Percentiles rank a stretch among this genome's conserved stretches.
phyloP scores from a whole-genome alignment of 352 stramenopile genomes.

The Phytophthora cryptogea region DNA sequence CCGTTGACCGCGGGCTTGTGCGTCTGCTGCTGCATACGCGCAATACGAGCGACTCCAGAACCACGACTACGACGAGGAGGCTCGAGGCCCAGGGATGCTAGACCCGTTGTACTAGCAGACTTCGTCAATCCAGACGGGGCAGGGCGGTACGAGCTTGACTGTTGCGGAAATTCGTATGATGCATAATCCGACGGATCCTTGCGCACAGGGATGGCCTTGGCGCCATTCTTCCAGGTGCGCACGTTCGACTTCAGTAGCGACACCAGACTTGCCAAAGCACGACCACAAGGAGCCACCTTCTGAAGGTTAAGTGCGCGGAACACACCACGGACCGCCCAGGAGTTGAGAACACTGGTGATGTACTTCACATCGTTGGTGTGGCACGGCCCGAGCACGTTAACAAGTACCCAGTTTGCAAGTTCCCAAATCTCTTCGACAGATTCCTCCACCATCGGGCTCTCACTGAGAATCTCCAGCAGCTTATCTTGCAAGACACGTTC shows the following conservation, averaged over 20 bases:
- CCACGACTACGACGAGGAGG: slow-evolving; percentile 81
- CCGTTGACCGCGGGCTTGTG: slow-evolving; percentile 59
- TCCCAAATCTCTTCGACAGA: slow-evolving; percentile 98
- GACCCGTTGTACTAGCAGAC: slow-evolving; percentile 86
- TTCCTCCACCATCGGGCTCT: slow-evolving; percentile 86
- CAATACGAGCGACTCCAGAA: slow-evolving; percentile 81
- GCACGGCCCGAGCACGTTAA: slow-evolving; percentile 93
- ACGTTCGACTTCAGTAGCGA: slow-evolving; percentile 72
- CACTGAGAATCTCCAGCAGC: slow-evolving; percentile 77
- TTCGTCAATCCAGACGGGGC: slow-evolving; percentile 70
- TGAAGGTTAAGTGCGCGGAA: slow-evolving; percentile 82
- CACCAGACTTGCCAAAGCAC: slow-evolving; percentile 73
- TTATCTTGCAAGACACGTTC: slow-evolving; percentile 83
- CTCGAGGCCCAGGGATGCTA: slow-evolving; percentile 74
- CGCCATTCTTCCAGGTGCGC: slow-evolving; percentile 72
- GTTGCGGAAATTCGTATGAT: slow-evolving; percentile 82
- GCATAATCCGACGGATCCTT: slow-evolving; percentile 86
- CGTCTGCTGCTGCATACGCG: slow-evolving; percentile 77
- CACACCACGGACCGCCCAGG: slow-evolving; percentile 75
- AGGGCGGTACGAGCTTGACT: slow-evolving; percentile 46
- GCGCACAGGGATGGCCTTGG: slow-evolving; percentile 82
- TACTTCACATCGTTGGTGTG: slow-evolving; percentile 95
- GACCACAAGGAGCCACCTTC: slow-evolving; percentile 66
- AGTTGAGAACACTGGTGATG: slow-evolving; percentile 86
- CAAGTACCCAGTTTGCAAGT: slow-evolving; percentile 94